Base-by-base conservation (phyloP, 2,329 filamentous ascomycete species). In the Trichoderma sp. region DNA sequence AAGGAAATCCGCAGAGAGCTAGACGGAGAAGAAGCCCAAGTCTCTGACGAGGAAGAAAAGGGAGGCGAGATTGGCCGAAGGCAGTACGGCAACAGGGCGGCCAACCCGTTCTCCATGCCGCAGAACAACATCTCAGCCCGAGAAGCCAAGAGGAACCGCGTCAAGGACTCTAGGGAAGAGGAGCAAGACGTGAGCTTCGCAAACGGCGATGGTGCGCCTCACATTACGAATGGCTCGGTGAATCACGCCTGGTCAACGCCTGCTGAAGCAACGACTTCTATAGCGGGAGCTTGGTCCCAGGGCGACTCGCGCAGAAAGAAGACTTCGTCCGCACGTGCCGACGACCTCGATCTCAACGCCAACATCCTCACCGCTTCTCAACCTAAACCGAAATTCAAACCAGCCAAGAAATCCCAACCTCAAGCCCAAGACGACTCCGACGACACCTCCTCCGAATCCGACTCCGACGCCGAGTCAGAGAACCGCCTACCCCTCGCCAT, bases 1-100 rank as follows among this genome's bases (percentile, higher is more conserved):
- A 88, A 87, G 59, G 88, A 91, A 79, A 90, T 98, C 66, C 89
- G 92, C 66, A 90, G 91, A 74, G 93, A 96, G 65, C 87, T 98
- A 59, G 91, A 92, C 33, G 92, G 91, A 6, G 87, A 90, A 24
- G 86, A 85, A n/a, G 84, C 85, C 38, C 86, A 86, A 8, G 88
- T 87, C 2, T 85, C 84, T 2, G 86, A 90, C 3, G 85, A 87
- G 9, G 87, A 88, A n/a, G 90, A 90, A 41, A 88, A 89, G 65
- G 84, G 85, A 4, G 87, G 84, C 16, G 87, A 93, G 76, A 85
- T 93, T 68, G 95, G 95, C 14, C 91, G 96, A 77, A 89, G 91
- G 77, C 89, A 89, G 67, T 96, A 92, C 79, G 93, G 93, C 29
- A 89, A 83, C 50, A 81, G 85, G 18, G 82, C 83, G 11, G 77